Percentiles rank a stretch among this genome's conserved stretches.
phyloP scores from a whole-genome alignment of 2,329 filamentous ascomycete species.

The Colletotrichum graminicola region DNA sequence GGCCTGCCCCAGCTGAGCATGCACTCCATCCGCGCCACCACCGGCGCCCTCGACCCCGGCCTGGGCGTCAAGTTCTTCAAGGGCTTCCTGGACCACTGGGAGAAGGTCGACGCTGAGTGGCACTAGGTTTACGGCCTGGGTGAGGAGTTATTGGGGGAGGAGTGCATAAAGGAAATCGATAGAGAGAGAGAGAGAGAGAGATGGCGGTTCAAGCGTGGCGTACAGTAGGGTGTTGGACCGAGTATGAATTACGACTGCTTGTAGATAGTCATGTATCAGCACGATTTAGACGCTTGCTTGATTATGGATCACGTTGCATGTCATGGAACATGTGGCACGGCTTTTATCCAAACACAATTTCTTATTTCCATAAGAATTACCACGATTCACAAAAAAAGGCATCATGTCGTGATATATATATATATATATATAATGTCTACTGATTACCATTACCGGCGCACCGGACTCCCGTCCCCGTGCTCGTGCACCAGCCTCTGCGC shows the following conservation, averaged over 20 bases:
- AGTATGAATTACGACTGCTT: constrained; percentile 27
- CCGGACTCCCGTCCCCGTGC: constrained; percentile 36
- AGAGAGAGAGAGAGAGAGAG: background rate
- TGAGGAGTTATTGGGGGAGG: background rate
- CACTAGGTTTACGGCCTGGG: constrained; percentile 45
- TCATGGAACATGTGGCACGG: background rate
- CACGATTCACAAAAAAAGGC: background rate
- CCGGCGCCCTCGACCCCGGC: constrained; percentile 86
- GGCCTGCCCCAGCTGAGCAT: constrained; percentile 93
- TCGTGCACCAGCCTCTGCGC: constrained; percentile 41
- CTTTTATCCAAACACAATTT: background rate
- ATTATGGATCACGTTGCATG: background rate
- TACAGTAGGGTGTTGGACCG: background rate
- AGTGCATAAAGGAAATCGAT: too few species aligned
- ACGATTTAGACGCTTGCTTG: constrained; percentile 29
- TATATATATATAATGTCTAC: too few species aligned
- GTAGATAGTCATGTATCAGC: constrained; percentile 29
- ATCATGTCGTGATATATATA: background rate
- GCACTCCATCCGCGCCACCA: constrained; percentile 93
- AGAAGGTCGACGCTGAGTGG: constrained; percentile 87
- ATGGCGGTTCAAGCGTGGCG: constrained; percentile 15
- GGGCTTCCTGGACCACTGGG: constrained; percentile 88
- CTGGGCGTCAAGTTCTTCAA: constrained; percentile 90
- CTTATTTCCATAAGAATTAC: too few species aligned
- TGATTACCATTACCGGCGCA: constrained; percentile 1